Evolutionary conservation across 345 rosid genomes (phyloP).

Genomic region (Rhodomyrtus tomentosa): DNA sequence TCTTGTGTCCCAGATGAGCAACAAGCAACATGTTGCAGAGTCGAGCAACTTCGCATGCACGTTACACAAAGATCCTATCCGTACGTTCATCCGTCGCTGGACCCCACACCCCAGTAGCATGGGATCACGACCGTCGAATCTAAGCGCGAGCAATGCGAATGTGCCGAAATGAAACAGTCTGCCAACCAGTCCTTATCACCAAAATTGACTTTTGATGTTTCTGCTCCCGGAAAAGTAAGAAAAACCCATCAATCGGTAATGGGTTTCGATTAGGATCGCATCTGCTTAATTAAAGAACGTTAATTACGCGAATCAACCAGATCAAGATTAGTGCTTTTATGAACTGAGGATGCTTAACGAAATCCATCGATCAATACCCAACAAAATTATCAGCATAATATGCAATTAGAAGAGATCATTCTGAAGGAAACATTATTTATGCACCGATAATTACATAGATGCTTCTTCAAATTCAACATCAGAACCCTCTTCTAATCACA

Average conservation of each 20-base stretch:
- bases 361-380: not conserved
- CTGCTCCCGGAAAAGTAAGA: not conserved
- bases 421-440: not conserved
- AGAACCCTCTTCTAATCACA: not conserved
- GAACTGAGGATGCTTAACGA: not conserved
- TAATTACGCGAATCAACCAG: not conserved
- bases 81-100: not conserved
- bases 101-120: not conserved
- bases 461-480: not conserved
- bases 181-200: not conserved
- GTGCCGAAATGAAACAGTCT: not conserved
- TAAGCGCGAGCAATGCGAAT: not conserved
- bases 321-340: not conserved
- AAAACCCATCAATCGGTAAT: not conserved
- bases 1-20: not conserved
- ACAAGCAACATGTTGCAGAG: not conserved
- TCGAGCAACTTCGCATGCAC: not conserved
- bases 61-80: not conserved
- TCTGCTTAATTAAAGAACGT: not conserved
- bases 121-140: not conserved
- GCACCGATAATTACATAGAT: not conserved
- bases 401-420: not conserved
- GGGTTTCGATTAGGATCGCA: not conserved
- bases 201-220: not conserved
- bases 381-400: not conserved